These are phyloP conservation scores for Alternaria triticimaculans DNA, from an alignment of 2,329 filamentous ascomycete species.

Conservation along the genomic window DNA sequence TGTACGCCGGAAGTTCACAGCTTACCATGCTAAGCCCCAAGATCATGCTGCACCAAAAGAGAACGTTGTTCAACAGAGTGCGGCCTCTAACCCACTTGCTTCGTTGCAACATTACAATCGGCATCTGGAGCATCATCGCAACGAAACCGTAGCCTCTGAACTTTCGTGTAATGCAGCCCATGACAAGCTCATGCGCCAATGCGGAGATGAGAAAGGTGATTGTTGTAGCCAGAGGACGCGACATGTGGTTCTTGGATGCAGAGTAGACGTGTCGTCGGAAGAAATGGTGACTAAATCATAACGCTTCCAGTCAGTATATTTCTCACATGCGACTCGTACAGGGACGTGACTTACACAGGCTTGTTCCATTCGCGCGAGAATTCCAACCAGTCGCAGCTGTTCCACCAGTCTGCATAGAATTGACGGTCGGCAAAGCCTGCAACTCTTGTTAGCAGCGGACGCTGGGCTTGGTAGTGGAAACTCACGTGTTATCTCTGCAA, in stretches of 20 bases:
- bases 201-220: slow-evolving; percentile 93
- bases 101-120: slow-evolving; percentile 90
- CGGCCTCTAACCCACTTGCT: slow-evolving; percentile 76
- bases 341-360: background rate
- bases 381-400: slow-evolving; percentile 86
- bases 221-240: slow-evolving; percentile 77
- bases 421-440: slow-evolving; percentile 7
- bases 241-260: slow-evolving; percentile 77
- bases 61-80: slow-evolving; percentile 74
- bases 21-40: slow-evolving; percentile 80
- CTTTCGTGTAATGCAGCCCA: slow-evolving; percentile 98
- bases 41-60: slow-evolving; percentile 94
- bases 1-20: background rate
- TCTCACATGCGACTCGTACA: slow-evolving; percentile 70
- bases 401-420: slow-evolving; percentile 65
- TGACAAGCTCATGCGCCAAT: slow-evolving; percentile 90
- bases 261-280: slow-evolving; percentile 93
- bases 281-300: slow-evolving; percentile 73
- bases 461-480: background rate
- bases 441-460: background rate
- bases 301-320: slow-evolving; percentile 68
- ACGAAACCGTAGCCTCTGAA: slow-evolving; percentile 91
- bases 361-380: slow-evolving; percentile 68
- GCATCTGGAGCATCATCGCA: slow-evolving; percentile 95
- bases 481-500: slow-evolving; percentile 83